Base-by-base conservation (phyloP, 1,139 yeast genomes). In the Blastobotrys persicus region DNA sequence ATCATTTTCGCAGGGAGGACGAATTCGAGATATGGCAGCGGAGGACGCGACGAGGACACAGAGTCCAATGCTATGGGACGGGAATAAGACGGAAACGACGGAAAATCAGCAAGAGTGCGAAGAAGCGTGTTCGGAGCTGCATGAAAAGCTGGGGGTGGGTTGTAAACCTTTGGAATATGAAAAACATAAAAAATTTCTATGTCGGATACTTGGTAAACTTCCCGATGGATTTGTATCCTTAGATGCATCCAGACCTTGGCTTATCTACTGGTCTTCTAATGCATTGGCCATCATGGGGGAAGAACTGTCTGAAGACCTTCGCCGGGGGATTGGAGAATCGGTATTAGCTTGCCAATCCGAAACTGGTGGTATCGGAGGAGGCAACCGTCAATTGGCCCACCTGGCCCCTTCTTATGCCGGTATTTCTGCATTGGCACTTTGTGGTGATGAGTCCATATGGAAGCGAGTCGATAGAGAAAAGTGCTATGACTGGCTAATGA, bases 231-330 rank as follows among this genome's bases (percentile, higher is more conserved):
- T 74, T 66, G 67, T 70, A 44, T 69, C 72, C 0, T 71, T 88
- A 43, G 98, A 92, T 67, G 92, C 97, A 0, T 86, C 95, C 19
- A 91, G 86, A 55, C 83, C 96, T 0, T 94, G 98, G 98, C 70
- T 92, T 66, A 55, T 85, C 2, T 91, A 87, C 66, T 92, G 98
- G 98, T 68, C 85, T 1, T 61, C 79, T 38, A 89, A 88, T 63
- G 74, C 89, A 0, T 57, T 76, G 42, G 58, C 65, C 3, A 49
- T 80, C 2, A 55, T 83, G 19, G 74, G 73, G 0, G 52, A 59
- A 13, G 41, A 43, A 4, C 33, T 45, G 12, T 2, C 44, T 1
- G 44, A 47, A 1, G 59, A 57, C 9, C 47, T 54, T 52, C 63
- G 4, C 42, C 55, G 9, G 59, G 66, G 52, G 48, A 61, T 65